Base-by-base conservation (phyloP, 2,329 filamentous ascomycete species). In the Knufia petricola region DNA sequence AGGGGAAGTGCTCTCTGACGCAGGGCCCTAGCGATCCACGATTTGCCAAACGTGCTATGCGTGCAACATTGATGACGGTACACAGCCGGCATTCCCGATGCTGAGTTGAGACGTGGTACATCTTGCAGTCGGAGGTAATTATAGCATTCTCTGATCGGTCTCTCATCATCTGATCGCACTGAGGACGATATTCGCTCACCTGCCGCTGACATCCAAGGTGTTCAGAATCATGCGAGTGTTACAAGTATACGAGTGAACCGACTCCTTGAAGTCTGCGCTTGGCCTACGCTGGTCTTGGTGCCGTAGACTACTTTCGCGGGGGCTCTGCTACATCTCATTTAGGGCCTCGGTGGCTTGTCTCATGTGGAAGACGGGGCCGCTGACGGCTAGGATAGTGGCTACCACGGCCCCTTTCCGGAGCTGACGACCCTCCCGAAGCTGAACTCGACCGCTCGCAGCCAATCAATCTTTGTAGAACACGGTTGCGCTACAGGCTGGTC, bases 261-360 rank as follows among this genome's bases (percentile, higher is more conserved):
- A 41, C 17, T 13, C 39, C 10, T 41, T 41, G 13, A 23, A 10
- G 4, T 6, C 4, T 39, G 36, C 15, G 13, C 21, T 31, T 10
- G 19, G 20, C 15, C 30, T 21, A 21, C 20, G 31, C 9, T 31
- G 37, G 8, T n/a, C 20, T 46, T 45, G 31, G 42, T 34, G 42
- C n/a, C 8, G 3, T 15, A n/a, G 42, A 20, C 13, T 21, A 19
- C 20, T 17, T 21, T 46, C 30, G 28, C n/a, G 41, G 39, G 28
- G 42, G 19, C 17, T 21, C 24, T 17, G 30, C 8, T 21, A 13
- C 15, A 15, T 17, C 42, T 15, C n/a, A 21, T 37, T 46, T 20
- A 19, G 15, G 17, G 42, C 8, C 31, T 34, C 42, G 6, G 30
- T 46, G 42, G 42, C 42, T 41, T 46, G 42, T 46, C 17, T 46